These are phyloP conservation scores for Candida smagusa DNA, from an alignment of 1,139 yeast genomes.

Conservation along the genomic window DNA sequence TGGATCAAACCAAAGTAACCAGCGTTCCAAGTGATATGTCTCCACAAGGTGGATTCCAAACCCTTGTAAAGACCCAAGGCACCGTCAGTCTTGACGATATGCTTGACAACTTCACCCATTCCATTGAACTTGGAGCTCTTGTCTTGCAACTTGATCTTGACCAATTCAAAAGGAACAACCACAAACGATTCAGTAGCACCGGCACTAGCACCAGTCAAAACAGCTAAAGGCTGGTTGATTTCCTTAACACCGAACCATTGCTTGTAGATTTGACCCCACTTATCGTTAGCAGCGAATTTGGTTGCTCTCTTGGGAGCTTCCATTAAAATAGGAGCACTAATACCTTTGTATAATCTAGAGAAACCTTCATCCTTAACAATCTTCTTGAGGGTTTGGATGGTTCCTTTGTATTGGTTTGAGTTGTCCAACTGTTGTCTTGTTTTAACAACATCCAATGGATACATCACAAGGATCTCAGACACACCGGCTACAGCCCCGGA, in stretches of 20 bases:
- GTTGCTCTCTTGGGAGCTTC: conserved; percentile 99
- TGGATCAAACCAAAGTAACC: conserved; percentile 95
- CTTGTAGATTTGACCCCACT: conserved; percentile 88
- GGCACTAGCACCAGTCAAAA: conserved; percentile 95
- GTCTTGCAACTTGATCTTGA: conserved; percentile 88
- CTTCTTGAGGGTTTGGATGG: conserved; percentile 77
- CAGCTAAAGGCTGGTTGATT: conserved; percentile 79
- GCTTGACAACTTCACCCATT: conserved; percentile 76
- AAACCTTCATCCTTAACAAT: conserved; percentile 86
- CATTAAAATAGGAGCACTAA: conserved; percentile 94
- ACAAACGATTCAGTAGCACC: conserved; percentile 97
- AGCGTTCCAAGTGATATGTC: conserved; percentile 96
- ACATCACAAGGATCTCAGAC: conserved; percentile 95
- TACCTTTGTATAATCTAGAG: conserved; percentile 83
- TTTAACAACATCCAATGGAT: conserved; percentile 96
- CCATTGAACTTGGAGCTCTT: conserved; percentile 78
- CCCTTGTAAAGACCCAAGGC: conserved; percentile 86
- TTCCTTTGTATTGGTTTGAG: conserved; percentile 71
- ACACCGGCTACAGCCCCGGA: conserved; percentile 98
- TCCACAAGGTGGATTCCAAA: conserved; percentile 93
- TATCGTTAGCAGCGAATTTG: conserved; percentile 96
- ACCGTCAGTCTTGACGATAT: conserved; percentile 75
- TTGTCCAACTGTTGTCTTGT: conserved; percentile 91
- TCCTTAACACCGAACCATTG: conserved; percentile 63
- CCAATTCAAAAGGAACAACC: conserved; percentile 93